Evolutionary conservation across 2,329 filamentous ascomycete species (phyloP).

Genomic region (Alternaria viburni): DNA sequence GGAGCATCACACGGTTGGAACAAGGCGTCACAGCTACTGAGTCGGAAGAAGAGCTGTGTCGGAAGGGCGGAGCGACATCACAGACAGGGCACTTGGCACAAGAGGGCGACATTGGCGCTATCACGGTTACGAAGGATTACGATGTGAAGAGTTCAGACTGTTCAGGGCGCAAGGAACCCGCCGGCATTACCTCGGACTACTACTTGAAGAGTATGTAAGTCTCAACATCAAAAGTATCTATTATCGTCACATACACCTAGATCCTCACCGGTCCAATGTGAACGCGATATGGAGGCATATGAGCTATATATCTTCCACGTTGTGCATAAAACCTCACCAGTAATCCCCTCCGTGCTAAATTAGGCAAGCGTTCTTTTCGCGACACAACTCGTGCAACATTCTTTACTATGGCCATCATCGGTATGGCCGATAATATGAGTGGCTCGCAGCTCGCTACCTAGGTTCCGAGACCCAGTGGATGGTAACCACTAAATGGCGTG

Average conservation of each 20-base stretch:
- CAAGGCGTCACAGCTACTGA: neutral
- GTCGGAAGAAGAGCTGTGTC: neutral
- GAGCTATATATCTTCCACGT: neutral
- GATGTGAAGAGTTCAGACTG: neutral
- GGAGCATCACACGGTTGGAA: neutral
- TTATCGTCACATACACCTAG: neutral
- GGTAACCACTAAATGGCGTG: neutral
- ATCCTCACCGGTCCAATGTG: neutral
- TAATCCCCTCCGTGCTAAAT: neutral
- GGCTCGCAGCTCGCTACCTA: neutral
- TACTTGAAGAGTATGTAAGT: neutral
- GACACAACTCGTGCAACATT: neutral
- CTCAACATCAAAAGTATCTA: neutral
- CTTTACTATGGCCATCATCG: neutral
- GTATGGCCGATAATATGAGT: neutral
- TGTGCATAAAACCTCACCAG: neutral
- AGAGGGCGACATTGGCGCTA: neutral
- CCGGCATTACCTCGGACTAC: neutral
- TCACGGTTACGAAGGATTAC: neutral
- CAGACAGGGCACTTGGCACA: neutral
- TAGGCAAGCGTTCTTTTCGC: neutral
- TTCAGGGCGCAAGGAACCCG: neutral
- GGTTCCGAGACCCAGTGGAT: neutral
- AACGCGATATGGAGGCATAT: neutral
- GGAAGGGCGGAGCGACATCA: neutral